Base-by-base conservation (phyloP, 441 rosid genomes). In the Syzygium malaccense region DNA sequence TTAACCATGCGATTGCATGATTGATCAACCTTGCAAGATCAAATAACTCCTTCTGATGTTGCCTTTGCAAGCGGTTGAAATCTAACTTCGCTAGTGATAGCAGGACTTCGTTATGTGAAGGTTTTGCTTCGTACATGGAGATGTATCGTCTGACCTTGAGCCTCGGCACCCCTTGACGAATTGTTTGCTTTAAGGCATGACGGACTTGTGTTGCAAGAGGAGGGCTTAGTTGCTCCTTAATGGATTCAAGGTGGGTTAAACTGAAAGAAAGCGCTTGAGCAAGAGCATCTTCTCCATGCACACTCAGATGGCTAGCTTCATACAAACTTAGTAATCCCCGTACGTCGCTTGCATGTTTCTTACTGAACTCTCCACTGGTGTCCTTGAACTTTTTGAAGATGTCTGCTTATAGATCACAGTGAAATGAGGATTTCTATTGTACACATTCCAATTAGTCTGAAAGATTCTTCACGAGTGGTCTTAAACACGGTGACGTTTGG, bases 261-360 rank as follows among this genome's bases (percentile, higher is more conserved):
- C 64, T 49, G 85, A 88, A 88, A 53, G 15, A 26, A 48, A 85
- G 85, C 8, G 85, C 89, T 85, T 85, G 28, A 28, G 85, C 89
- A 3, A 88, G 87, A 85, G 18, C 86, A 11, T 88, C 89, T 55
- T 88, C 89, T 26, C 85, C 89, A 33, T 18, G 87, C 28, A 85
- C 41, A 15, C 51, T 85, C 30, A 19, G 33, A 64, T 88, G 89
- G 45, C 89, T 85, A 32, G 89, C 89, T 68, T 88, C 89, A 25
- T 88, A 85, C 41, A 88, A 54, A 85, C 89, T 64, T 25, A 88
- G 55, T 32, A 88, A 8, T 85, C 89, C 89, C 18, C 64, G 68
- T 26, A 88, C 85, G 28, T 88, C 87, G 7, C 49, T 17, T 8
- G 14, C 41, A n/a, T 85, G 68, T 68, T 30, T 23, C 25, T 68